Evolutionary conservation across 306 rosid genomes (phyloP), one percentile per base, ranked within the genome.

Genomic region (Canavalia gladiata): DNA sequence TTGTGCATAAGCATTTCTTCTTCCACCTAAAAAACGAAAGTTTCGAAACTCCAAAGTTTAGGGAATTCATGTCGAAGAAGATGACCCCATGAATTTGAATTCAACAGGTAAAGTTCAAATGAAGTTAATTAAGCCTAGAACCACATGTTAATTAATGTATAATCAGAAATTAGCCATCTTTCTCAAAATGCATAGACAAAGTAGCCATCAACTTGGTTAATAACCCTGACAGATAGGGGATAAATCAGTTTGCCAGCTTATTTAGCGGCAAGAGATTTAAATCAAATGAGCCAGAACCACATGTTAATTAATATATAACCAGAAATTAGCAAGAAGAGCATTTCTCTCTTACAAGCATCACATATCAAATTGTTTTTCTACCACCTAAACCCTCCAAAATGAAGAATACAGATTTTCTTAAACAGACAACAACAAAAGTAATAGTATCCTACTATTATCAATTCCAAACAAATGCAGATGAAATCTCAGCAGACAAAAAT

Each of bases 1-100:
- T 84, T 74, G 55, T 25, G 87, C 87, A 84, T 79, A 25, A 84
- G 82, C 82, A 79, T 75, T 68, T 73, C 84, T 75, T 84, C 87
- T 74, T 84, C 87, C 50, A 84, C 84, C 82, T 84, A 50, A 18
- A 68, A 75, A 59, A 18, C 25, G 25, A 18, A 18, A 18, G 25
- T 18, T 18, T 41, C 74, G 50, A 1, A 68, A 28, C 43, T 29
- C 58, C 29, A 42, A 46, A 41, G 57, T 43, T 73, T 65, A 33
- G 37, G 37, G 34, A 31, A 84, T 67, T 49, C 42, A n/a, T 1
- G 9, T 57, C 6, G 7, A 25, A 63, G 68, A 30, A 63, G 18
- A 62, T 65, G 43, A 69, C 42, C 52, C 11, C n/a, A 41, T 41
- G 64, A 31, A 59, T 25, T 30, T 34, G 57, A 66, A 47, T 55